Percentiles rank a stretch among this genome's conserved stretches.
These are phyloP conservation scores for Xylariaceae sp. DNA, from an alignment of 2,329 filamentous ascomycete genomes.

Conservation along the genomic window DNA sequence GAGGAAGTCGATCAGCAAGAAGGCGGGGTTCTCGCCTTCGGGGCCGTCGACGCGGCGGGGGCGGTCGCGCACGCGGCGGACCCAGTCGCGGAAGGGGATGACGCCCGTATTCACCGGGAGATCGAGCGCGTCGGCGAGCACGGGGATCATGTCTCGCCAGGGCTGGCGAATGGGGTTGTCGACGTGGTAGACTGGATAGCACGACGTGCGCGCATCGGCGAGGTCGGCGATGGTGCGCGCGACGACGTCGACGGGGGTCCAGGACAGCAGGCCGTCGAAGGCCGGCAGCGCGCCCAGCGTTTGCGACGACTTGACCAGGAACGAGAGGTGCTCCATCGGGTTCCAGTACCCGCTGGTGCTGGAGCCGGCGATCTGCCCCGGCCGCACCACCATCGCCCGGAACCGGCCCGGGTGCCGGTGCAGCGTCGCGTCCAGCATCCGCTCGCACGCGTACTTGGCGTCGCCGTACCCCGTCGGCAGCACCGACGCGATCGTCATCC, in stretches of 20 bases:
- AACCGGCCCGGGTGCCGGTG: slow-evolving; percentile 46
- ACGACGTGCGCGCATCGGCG: slow-evolving; percentile 14
- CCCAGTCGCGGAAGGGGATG: slow-evolving; percentile 36
- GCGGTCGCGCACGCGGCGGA: slow-evolving; percentile 28
- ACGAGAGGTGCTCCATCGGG: slow-evolving; percentile 51
- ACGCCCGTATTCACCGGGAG: slow-evolving; percentile 20
- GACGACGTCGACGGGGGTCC: slow-evolving; percentile 49
- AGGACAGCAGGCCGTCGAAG: slow-evolving; percentile 44
- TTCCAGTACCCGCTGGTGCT: slow-evolving; percentile 57
- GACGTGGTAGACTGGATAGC: slow-evolving; percentile 34
- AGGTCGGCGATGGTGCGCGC: slow-evolving; percentile 34
- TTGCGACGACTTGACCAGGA: slow-evolving; percentile 54
- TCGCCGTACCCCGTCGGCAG: slow-evolving; percentile 54
- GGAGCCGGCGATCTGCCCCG: slow-evolving; percentile 57
- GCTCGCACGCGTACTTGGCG: slow-evolving; percentile 54
- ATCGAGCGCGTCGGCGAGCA: slow-evolving; percentile 29
- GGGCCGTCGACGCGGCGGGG: slow-evolving; percentile 20
- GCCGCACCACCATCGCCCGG: slow-evolving; percentile 46
- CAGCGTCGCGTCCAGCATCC: slow-evolving; percentile 52
- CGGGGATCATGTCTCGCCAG: slow-evolving; percentile 29
- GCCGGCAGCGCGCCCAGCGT: slow-evolving; percentile 46
- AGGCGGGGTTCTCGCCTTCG: slow-evolving; percentile 33
- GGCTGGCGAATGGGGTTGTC: slow-evolving; percentile 37
- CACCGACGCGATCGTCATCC: slow-evolving; percentile 42
- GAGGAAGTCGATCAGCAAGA: slow-evolving; percentile 34